A percentile compares a stretch with the other conserved stretches of the same genome.
phyloP scores from a whole-genome alignment of 2,329 filamentous ascomycete genomes.

The Scedosporium aurantiacum region DNA sequence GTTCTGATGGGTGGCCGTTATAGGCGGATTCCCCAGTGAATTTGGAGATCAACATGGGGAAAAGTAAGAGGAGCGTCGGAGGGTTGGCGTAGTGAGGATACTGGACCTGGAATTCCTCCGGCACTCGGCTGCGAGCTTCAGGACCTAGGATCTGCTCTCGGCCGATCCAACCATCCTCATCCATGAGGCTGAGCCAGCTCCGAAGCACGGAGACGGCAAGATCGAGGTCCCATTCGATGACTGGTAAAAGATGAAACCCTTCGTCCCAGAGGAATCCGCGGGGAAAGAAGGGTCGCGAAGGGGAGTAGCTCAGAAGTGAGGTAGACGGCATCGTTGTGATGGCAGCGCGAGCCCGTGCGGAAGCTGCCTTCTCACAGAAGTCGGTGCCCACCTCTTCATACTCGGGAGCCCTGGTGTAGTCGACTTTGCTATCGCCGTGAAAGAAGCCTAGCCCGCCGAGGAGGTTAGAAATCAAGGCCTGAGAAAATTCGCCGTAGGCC shows the following conservation, averaged over 20 bases:
- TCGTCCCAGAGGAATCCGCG: constrained; percentile 97
- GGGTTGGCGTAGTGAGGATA: constrained; percentile 98
- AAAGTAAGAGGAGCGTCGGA: constrained; percentile 81
- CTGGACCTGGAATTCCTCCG: constrained; percentile 82
- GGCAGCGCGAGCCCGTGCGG: constrained; percentile 58
- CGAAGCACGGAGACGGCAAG: constrained; percentile 77
- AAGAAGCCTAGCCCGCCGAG: constrained; percentile 94
- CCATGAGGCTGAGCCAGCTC: constrained; percentile 94
- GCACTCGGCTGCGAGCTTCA: constrained; percentile 92
- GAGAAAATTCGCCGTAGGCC: constrained; percentile 69
- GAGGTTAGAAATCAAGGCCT: constrained; percentile 87
- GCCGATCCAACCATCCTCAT: constrained; percentile 94
- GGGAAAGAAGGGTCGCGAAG: constrained; percentile 90
- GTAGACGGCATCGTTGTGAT: constrained; percentile 69
- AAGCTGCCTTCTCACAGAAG: constrained; percentile 87
- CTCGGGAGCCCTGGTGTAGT: constrained; percentile 77
- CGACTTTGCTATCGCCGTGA: constrained; percentile 75
- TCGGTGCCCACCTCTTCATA: constrained; percentile 93
- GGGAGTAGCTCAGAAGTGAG: constrained; percentile 82
- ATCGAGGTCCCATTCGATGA: constrained; percentile 90
- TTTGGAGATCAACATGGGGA: constrained; percentile 75
- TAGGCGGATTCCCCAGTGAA: constrained; percentile 47
- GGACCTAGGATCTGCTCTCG: constrained; percentile 88
- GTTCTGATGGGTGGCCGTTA: constrained; percentile 4
- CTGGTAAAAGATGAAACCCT: constrained; percentile 84